Evolutionary conservation across 306 rosid species (phyloP).

Genomic region (Sicyos baderoa): DNA sequence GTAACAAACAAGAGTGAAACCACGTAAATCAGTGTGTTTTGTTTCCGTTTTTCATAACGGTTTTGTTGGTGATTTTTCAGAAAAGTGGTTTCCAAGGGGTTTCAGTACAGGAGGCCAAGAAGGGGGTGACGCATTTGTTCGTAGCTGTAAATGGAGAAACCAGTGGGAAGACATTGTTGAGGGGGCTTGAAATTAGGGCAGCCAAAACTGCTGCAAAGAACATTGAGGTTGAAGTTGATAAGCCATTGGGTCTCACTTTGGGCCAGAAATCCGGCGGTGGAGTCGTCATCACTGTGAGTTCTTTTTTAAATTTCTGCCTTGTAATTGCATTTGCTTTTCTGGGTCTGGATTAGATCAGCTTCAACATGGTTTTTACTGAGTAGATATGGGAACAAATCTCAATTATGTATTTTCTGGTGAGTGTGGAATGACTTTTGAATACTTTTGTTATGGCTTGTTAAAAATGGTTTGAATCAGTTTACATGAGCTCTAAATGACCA

Average conservation of each 20-base stretch:
- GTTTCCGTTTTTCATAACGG: too few relatives aligned
- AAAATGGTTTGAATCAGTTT: too few relatives aligned
- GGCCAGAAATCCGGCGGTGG: constrained; percentile 81
- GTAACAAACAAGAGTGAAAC: too few relatives aligned
- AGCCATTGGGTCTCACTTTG: constrained; percentile 94
- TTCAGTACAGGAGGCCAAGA: constrained; percentile 61
- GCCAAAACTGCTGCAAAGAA: constrained; percentile 81
- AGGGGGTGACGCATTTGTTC: constrained; percentile 37
- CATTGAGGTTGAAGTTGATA: constrained; percentile 85
- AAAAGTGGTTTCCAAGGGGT: constrained; percentile 68
- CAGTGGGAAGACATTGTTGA: constrained; percentile 30
- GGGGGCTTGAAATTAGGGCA: constrained; percentile 31
- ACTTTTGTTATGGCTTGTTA: too few relatives aligned
- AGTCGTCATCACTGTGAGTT: constrained; percentile 69
- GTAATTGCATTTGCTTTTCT: too few relatives aligned
- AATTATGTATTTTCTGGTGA: too few relatives aligned
- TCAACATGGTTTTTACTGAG: too few relatives aligned
- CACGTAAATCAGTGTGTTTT: too few relatives aligned
- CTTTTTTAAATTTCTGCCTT: too few relatives aligned
- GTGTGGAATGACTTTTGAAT: too few relatives aligned
- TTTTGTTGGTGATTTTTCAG: constrained; percentile 21
- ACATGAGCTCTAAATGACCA: too few relatives aligned
- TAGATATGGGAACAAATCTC: too few relatives aligned
- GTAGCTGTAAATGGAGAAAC: constrained; percentile 21
- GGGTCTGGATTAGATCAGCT: not conserved